phyloP scores from a whole-genome alignment of 192 early-diverging fungal genomes.

The Rhizophagus clarus region DNA sequence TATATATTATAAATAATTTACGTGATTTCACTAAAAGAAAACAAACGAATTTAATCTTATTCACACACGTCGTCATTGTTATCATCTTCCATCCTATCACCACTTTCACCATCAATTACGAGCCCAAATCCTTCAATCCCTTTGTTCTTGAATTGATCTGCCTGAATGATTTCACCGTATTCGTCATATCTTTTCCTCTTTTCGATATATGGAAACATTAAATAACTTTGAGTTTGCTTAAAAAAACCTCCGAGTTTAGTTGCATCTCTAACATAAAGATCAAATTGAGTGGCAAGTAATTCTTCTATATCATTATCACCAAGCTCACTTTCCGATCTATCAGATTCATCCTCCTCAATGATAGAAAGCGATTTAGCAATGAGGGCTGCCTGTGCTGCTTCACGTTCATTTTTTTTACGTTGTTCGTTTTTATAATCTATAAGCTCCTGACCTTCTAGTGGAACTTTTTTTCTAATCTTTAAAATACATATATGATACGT shows the following conservation, averaged over 20 bases:
- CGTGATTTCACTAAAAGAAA: no score
- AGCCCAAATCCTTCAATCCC: conserved; percentile 3
- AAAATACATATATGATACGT: not conserved
- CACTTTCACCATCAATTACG: conserved; percentile 33
- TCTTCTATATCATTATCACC: conserved; percentile 60
- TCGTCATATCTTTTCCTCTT: conserved; percentile 85
- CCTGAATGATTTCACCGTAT: conserved; percentile 85
- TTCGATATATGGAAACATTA: conserved; percentile 88
- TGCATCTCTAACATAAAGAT: conserved; percentile 84
- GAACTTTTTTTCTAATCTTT: conserved; percentile 63
- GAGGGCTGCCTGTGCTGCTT: conserved; percentile 72
- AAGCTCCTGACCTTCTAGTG: conserved; percentile 87
- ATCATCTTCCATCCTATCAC: conserved; percentile 31
- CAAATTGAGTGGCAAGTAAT: conserved; percentile 58
- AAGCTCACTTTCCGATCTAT: conserved; percentile 51
- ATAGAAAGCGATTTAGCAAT: conserved; percentile 64
- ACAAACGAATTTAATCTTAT: not conserved
- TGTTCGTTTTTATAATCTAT: conserved; percentile 65
- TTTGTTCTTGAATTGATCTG: conserved; percentile 47
- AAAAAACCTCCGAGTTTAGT: conserved; percentile 72
- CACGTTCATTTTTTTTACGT: conserved; percentile 67
- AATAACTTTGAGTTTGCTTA: conserved; percentile 78
- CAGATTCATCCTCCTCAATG: conserved; percentile 78
- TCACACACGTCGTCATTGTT: conserved; percentile 29
- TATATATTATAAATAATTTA: not conserved